A percentile compares a stretch with the other conserved stretches of the same genome.
These are phyloP conservation scores for Pyrenochaeta sp. DNA, from an alignment of 2,329 filamentous ascomycete genomes.

Conservation along the genomic window DNA sequence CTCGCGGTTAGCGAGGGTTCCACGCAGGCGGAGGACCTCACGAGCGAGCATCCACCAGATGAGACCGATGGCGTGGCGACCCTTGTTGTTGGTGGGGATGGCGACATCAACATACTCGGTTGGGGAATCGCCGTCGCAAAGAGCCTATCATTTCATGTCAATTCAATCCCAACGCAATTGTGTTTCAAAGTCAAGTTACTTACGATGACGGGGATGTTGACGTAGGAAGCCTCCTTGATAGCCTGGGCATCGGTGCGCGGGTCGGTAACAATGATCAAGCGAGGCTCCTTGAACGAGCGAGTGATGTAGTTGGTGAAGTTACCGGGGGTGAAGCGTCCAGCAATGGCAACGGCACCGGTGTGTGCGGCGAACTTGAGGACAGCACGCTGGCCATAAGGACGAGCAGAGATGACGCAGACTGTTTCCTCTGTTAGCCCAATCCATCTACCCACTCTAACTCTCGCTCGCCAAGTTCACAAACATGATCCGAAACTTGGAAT, in stretches of 20 bases:
- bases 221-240: constrained; percentile 99
- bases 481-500: neutral
- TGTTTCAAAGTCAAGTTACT: constrained; percentile 5
- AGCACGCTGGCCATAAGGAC: constrained; percentile 98
- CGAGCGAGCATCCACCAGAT: constrained; percentile 99
- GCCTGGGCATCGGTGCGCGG: constrained; percentile 99
- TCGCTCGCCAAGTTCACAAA: neutral
- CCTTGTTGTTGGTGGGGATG: constrained; percentile 99
- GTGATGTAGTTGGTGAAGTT: constrained; percentile 99
- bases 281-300: constrained; percentile 99
- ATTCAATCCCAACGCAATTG: neutral
- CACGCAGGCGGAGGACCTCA: constrained; percentile 98
- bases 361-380: constrained; percentile 99
- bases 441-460: neutral
- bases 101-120: constrained; percentile 99
- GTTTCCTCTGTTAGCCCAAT: constrained; percentile 15
- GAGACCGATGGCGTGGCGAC: constrained; percentile 97
- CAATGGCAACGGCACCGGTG: constrained; percentile 97
- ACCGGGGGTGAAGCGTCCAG: constrained; percentile 99
- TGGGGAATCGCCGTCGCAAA: constrained; percentile 98
- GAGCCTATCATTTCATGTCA: constrained; percentile 62
- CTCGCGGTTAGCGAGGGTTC: constrained; percentile 95
- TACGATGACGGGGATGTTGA: constrained; percentile 98
- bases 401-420: constrained; percentile 91
- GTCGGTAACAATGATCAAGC: constrained; percentile 99